phyloP scores from a whole-genome alignment of 2,329 filamentous ascomycete species.

The Grosmannia serpens region DNA sequence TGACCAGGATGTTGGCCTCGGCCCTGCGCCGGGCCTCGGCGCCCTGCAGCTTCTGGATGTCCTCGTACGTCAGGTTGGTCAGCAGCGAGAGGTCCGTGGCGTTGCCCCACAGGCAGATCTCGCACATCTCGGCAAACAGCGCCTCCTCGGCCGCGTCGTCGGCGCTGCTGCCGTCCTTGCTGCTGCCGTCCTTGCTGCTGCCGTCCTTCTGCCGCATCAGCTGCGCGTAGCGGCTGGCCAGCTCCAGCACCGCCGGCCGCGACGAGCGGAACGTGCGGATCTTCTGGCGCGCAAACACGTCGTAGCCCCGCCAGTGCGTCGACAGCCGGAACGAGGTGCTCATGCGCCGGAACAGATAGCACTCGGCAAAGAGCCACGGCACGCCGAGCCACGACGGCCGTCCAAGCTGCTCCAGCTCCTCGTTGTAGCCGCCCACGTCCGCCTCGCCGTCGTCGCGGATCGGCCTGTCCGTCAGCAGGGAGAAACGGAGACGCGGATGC shows the following conservation, averaged over 20 bases:
- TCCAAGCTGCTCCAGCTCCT: conserved; percentile 65
- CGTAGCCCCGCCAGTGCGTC: conserved; percentile 77
- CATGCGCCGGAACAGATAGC: conserved; percentile 87
- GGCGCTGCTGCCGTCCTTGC: conserved; percentile 21
- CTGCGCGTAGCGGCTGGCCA: conserved; percentile 33
- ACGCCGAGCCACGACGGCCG: conserved; percentile 71
- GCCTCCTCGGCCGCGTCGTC: conserved; percentile 59
- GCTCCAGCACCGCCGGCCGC: conserved; percentile 49
- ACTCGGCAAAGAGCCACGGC: conserved; percentile 86
- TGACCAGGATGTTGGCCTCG: conserved; percentile 85
- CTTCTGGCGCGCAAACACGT: conserved; percentile 84
- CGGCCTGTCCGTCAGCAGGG: conserved; percentile 35
- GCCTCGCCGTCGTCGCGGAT: conserved; percentile 64
- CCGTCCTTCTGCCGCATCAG: conserved; percentile 52
- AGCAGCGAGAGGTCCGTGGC: conserved; percentile 88
- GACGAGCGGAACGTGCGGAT: conserved; percentile 87
- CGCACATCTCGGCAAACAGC: conserved; percentile 84
- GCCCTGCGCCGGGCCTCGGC: conserved; percentile 73
- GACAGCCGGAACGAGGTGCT: conserved; percentile 67
- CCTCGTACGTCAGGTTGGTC: conserved; percentile 83
- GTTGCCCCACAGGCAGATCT: conserved; percentile 96
- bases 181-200: conserved; percentile 25
- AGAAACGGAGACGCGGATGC: not conserved
- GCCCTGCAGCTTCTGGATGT: conserved; percentile 93
- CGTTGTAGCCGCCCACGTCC: conserved; percentile 75